Base-by-base conservation (phyloP, 371 early-diverging fungal species). In the Gilbertella persicaria region DNA sequence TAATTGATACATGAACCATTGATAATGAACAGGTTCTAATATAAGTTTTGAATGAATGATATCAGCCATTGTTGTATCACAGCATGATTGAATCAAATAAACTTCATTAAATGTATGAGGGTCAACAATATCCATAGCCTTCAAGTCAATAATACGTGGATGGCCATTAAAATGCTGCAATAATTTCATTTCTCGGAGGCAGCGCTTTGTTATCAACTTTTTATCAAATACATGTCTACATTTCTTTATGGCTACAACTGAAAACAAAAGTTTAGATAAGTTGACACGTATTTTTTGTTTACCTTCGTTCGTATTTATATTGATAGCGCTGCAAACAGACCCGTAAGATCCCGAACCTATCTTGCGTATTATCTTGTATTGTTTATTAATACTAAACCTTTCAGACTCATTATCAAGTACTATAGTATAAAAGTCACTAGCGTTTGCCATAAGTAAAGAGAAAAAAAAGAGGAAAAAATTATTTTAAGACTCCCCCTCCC, bases 341-440 rank as follows among this genome's bases (percentile, higher is more conserved):
- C 96, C 96, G 66, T 96, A 95, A 10, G 96, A 93, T 29, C 96
- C 96, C 42, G 90, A 87, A 16, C 96, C 96, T 50, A 95, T 78
- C 56, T 92, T 90, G 24, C 92, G 78, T 49, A 91, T 76, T 55
- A 95, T 79, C 49, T 81, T 78, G 76, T 94, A 96, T 43, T 78
- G 75, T 46, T 69, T 73, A 53, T 78, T 75, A 48, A 88, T 76
- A 29, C 77, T 74, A 64, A 86, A 86, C 17, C 51, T 64, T 51
- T 81, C 80, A 40, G 75, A 75, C 24, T 63, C 64, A 50, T 64
- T 55, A 14, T 72, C 69, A 29, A 78, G 33, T 13, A 12, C 33
- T 33, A 33, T 33, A 2, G 33, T 33, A 33, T 33, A 33, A 13
- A 33, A 33, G 33, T 33, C 10, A 13, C 2, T 33, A 5, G 2